phyloP scores from a whole-genome alignment of 257 asterid genomes.

The Solanum piurae region DNA sequence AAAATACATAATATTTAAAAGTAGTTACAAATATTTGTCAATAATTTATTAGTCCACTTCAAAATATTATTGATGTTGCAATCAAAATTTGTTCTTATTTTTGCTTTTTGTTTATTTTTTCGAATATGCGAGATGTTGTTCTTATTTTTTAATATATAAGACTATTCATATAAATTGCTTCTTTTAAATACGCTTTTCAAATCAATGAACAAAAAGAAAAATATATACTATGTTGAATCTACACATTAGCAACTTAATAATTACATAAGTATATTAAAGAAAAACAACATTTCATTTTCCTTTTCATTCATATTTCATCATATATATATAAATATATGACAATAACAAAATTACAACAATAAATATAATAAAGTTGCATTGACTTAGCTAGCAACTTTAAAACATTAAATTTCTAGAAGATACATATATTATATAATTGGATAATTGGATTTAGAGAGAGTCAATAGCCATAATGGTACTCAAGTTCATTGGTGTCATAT shows the following conservation, averaged over 20 bases:
- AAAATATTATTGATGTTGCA: background rate
- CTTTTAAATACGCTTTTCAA: background rate
- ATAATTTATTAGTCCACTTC: background rate
- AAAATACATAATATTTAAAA: too few species aligned
- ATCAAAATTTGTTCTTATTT: background rate
- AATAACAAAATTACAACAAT: background rate
- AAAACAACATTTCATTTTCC: background rate
- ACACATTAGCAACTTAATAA: background rate
- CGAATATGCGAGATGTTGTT: background rate
- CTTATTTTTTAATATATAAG: too few species aligned
- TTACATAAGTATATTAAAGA: background rate
- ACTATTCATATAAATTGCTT: background rate
- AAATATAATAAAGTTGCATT: background rate
- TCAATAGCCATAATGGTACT: constrained; percentile 36
- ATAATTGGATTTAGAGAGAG: background rate
- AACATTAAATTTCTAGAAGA: background rate
- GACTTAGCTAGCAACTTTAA: background rate
- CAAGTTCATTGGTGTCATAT: constrained; percentile 37
- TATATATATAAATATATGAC: too few species aligned
- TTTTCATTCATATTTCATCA: background rate
- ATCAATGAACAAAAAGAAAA: background rate
- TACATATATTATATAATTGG: background rate
- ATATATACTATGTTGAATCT: background rate
- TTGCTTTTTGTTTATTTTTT: background rate
- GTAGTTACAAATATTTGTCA: too few species aligned